Evolutionary conservation across 1,284 basidiomycete species (phyloP).

Genomic region (Sanguinoderma infundibulare): DNA sequence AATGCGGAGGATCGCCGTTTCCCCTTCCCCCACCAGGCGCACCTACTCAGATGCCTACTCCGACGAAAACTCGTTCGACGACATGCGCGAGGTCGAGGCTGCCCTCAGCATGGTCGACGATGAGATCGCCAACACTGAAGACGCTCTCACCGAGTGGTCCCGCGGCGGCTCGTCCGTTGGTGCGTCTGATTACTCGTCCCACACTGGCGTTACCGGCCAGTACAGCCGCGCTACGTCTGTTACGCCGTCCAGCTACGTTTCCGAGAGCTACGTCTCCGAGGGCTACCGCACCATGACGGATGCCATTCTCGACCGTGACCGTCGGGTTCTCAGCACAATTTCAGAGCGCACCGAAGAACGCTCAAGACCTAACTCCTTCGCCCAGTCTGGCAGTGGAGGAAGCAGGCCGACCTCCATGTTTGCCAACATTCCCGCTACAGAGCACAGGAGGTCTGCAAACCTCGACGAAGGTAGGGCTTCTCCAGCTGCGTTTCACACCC

Average conservation of each 20-base stretch:
- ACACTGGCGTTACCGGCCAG: slow-evolving; percentile 25
- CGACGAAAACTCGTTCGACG: slow-evolving; percentile 50
- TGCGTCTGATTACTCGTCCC: slow-evolving; percentile 10
- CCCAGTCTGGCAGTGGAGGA: slow-evolving; percentile 29
- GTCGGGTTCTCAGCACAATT: slow-evolving; percentile 41
- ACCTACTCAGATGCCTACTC: slow-evolving; percentile 42
- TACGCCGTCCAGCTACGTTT: slow-evolving; percentile 23
- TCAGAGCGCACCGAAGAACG: slow-evolving; percentile 44
- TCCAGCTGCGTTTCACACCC: slow-evolving; percentile 27
- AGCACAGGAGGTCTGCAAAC: slow-evolving; percentile 30
- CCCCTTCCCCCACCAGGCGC: slow-evolving; percentile 38
- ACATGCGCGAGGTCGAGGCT: slow-evolving; percentile 65
- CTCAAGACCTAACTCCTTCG: slow-evolving; percentile 39
- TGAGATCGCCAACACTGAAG: slow-evolving; percentile 65
- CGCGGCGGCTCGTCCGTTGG: slow-evolving; percentile 32
- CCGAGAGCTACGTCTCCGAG: slow-evolving; percentile 22
- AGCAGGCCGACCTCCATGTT: slow-evolving; percentile 31
- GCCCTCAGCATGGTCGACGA: slow-evolving; percentile 66
- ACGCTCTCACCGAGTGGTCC: slow-evolving; percentile 63
- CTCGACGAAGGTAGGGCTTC: slow-evolving; percentile 21
- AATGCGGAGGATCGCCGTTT: slow-evolving; percentile 47
- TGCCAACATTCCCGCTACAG: slow-evolving; percentile 24
- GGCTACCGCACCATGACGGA: slow-evolving; percentile 26
- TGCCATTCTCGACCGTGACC: slow-evolving; percentile 28
- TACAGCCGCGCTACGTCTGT: slow-evolving; percentile 23